Conservation (phyloP, 2,329 filamentous ascomycete genomes). For the Colletotrichum phormii region DNA sequence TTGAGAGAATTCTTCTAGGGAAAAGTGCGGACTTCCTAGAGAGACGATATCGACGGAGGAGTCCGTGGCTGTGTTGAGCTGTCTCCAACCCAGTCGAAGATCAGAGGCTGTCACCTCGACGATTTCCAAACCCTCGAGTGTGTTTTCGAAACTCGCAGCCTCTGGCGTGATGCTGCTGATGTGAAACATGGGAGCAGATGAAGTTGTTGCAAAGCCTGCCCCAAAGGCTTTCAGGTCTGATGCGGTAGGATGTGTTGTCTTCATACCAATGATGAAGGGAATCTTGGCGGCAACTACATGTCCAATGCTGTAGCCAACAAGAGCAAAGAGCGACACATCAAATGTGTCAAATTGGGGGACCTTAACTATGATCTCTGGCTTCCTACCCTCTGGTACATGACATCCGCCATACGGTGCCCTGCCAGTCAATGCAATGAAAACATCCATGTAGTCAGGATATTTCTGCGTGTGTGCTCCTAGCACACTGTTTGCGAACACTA, state of each 20-base stretch:
- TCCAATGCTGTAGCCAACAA: constrained; percentile 53
- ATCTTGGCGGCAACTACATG: constrained; percentile 44
- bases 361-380: constrained; percentile 43
- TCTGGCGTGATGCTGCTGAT: constrained; percentile 54
- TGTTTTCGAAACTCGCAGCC: constrained; percentile 37
- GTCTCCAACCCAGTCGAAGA: neutral
- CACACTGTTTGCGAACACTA: constrained; percentile 58
- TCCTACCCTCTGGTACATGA: constrained; percentile 41
- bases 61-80: neutral
- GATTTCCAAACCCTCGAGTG: neutral
- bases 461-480: constrained; percentile 57
- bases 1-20: constrained; percentile 48
- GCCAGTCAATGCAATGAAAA: constrained; percentile 56
- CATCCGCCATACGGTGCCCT: constrained; percentile 60
- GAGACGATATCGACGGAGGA: constrained; percentile 50
- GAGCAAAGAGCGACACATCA: constrained; percentile 52
- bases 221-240: constrained; percentile 56
- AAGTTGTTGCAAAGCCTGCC: constrained; percentile 55
- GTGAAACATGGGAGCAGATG: constrained; percentile 58
- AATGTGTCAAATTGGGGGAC: constrained; percentile 49
- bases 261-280: constrained; percentile 50
- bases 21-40: constrained; percentile 59
- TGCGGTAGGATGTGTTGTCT: constrained; percentile 38
- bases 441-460: constrained; percentile 58
- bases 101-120: neutral